Percentiles rank a stretch among this genome's conserved stretches.
Evolutionary conservation across 192 early-diverging fungal species (phyloP).

Genomic region (Umbelopsis sp.): DNA sequence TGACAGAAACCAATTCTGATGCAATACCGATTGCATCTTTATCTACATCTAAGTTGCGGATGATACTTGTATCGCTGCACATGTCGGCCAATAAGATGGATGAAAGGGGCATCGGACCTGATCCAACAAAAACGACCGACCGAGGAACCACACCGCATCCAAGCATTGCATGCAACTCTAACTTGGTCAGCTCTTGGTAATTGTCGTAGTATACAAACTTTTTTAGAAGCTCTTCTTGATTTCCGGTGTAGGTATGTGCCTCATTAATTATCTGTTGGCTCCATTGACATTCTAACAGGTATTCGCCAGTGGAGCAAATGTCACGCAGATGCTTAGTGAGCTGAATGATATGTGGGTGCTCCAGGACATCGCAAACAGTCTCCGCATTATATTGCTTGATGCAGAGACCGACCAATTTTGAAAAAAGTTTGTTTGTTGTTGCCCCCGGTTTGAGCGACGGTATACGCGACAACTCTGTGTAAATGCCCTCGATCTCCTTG

Average conservation of each 20-base stretch:
- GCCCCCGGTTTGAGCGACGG: slow-evolving; percentile 11
- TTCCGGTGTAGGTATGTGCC: not conserved
- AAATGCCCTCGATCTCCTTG: slow-evolving; percentile 10
- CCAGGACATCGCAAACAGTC: not conserved
- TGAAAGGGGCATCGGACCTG: slow-evolving; percentile 32
- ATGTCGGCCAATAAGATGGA: slow-evolving; percentile 18
- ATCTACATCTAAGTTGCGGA: slow-evolving; percentile 25
- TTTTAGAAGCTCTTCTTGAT: not conserved
- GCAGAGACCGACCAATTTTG: slow-evolving; percentile 24
- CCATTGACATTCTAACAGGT: slow-evolving; percentile 25
- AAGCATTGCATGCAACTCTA: slow-evolving; percentile 24
- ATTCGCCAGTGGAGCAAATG: slow-evolving; percentile 27
- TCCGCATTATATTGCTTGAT: slow-evolving; percentile 4
- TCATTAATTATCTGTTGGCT: not conserved
- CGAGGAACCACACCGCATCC: slow-evolving; percentile 16
- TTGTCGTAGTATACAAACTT: slow-evolving; percentile 32
- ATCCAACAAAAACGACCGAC: slow-evolving; percentile 26
- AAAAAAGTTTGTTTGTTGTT: slow-evolving; percentile 24
- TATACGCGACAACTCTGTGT: not conserved
- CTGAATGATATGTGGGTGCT: not conserved
- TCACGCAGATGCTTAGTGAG: slow-evolving; percentile 8
- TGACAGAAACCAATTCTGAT: not conserved
- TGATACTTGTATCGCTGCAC: not conserved
- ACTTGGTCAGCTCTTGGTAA: slow-evolving; percentile 20
- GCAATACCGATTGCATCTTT: slow-evolving; percentile 13